Percentiles rank a stretch among this genome's conserved stretches.
phyloP scores from a whole-genome alignment of 805 yeast genomes.

The Lipomyces yamanashiensis region DNA sequence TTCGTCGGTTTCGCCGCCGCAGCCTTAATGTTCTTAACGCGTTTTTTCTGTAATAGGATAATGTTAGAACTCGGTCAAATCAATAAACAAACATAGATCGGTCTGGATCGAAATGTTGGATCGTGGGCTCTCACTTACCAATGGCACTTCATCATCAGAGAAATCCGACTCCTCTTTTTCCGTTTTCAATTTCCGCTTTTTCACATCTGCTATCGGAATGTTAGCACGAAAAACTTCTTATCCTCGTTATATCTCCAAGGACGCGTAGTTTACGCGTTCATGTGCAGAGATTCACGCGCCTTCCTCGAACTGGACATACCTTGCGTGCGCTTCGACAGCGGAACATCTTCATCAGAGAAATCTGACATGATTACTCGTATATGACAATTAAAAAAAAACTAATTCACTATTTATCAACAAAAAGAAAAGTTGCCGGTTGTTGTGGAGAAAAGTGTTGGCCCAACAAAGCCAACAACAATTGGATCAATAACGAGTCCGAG shows the following conservation, averaged over 20 bases:
- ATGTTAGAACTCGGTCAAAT: not conserved
- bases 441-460: no score
- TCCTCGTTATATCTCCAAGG: not conserved
- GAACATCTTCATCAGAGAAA: constrained; percentile 32
- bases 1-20: constrained; percentile 1
- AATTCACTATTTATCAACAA: no score
- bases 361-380: not conserved
- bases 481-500: no score
- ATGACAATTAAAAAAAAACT: not conserved
- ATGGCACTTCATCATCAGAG: constrained; percentile 22
- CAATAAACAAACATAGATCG: no score
- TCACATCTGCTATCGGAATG: not conserved
- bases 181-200: constrained; percentile 13
- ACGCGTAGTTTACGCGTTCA: constrained; percentile 6
- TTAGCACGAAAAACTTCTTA: not conserved
- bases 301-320: not conserved
- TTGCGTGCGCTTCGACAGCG: constrained; percentile 22
- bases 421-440: no score
- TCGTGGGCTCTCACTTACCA: constrained; percentile 9
- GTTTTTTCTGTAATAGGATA: constrained; percentile 6
- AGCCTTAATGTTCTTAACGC: constrained; percentile 7
- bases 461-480: no score
- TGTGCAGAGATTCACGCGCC: not conserved
- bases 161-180: constrained; percentile 6
- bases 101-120: not conserved